Evolutionary conservation across 441 rosid species (phyloP), one percentile per base, ranked within the genome.

Genomic region (Aquilaria agallochum): DNA sequence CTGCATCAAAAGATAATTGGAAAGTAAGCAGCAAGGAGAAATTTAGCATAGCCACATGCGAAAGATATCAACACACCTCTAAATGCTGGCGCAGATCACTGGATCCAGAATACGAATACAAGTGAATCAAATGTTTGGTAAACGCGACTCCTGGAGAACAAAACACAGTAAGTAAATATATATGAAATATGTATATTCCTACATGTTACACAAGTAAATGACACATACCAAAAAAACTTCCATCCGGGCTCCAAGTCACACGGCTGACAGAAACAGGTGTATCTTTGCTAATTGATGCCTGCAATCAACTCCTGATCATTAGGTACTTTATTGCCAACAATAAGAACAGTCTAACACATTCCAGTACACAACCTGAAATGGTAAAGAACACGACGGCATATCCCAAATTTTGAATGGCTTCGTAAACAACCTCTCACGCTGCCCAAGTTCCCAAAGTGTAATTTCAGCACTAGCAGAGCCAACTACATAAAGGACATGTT

Each of bases 181-280:
- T 36, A 56, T 53, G 53, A n/a, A 50, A 55, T 54, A 58, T 50
- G 46, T 13, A 53, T 33, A 61, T 5, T 32, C 50, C 56, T 11
- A 52, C 9, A 50, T 63, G 20, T 45, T 53, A 34, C 49, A 20
- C 49, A 20, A 64, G 42, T 55, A 46, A 59, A 55, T n/a, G 36
- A 47, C 52, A 80, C 88, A 60, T 73, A 92, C 98, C 96, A 30
- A 84, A 76, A 77, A 86, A 85, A 64, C 64, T 86, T 70, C 96
- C 98, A 76, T 87, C 96, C 42, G 92, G 84, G 75, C 91, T 92
- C 95, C 98, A 92, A 3, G 91, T 72, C 65, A 87, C 98, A 12
- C 86, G 90, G 67, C 73, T 89, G 66, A 89, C 93, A 52, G 90
- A 87, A 58, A 83, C 72, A 11, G 67, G 67, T 62, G 77, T 59